phyloP scores from a whole-genome alignment of 768 basidiomycete species.

The Mrakia blollopis region DNA sequence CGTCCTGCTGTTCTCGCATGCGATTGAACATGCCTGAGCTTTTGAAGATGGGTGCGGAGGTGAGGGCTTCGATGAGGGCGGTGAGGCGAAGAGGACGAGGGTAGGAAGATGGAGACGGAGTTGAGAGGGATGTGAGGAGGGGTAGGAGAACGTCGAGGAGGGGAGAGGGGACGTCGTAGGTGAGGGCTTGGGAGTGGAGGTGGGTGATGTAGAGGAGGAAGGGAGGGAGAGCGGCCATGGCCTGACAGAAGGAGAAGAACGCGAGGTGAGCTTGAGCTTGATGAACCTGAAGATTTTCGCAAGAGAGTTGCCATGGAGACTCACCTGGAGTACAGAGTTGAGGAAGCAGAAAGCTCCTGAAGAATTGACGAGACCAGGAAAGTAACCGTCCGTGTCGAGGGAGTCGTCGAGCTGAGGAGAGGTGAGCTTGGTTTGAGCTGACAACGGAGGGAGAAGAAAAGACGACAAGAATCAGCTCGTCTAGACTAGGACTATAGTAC shows the following conservation, averaged over 20 bases:
- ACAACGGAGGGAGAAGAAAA: background rate
- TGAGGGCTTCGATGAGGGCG: slow-evolving; percentile 26
- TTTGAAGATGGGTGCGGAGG: background rate
- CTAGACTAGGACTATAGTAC: background rate
- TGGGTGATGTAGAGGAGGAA: slow-evolving; percentile 11
- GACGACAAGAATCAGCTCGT: background rate
- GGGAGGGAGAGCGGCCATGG: slow-evolving; percentile 20
- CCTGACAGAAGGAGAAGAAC: slow-evolving; percentile 10
- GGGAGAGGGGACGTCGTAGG: slow-evolving; percentile 6
- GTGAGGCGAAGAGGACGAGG: slow-evolving; percentile 29
- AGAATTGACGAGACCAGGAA: slow-evolving; percentile 31
- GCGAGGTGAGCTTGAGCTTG: background rate
- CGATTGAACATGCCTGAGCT: slow-evolving; percentile 27
- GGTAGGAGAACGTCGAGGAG: slow-evolving; percentile 24
- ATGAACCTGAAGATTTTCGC: background rate
- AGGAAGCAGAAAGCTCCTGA: slow-evolving; percentile 32
- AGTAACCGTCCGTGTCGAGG: slow-evolving; percentile 1
- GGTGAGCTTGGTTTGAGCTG: background rate
- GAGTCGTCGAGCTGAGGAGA: background rate
- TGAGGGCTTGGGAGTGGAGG: slow-evolving; percentile 1
- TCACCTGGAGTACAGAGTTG: slow-evolving; percentile 29
- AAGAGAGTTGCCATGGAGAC: background rate
- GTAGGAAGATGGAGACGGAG: slow-evolving; percentile 1
- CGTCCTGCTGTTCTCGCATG: slow-evolving; percentile 31
- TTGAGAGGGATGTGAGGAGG: slow-evolving; percentile 16